Conservation (phyloP, 1,284 basidiomycete genomes). For the Malassezia japonica region DNA sequence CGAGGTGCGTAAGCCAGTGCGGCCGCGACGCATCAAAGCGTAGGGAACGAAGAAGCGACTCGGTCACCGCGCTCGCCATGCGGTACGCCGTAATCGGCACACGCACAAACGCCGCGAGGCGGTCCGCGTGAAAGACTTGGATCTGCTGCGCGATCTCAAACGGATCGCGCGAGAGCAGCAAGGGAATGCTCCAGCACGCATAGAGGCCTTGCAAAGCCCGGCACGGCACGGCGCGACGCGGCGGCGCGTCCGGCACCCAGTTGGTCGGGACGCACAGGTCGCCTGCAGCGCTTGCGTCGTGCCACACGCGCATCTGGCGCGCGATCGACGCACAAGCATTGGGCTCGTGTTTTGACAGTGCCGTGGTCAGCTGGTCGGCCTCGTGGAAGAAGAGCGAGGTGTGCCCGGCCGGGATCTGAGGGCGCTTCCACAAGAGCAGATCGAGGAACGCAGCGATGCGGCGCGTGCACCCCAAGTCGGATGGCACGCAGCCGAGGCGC, state of each 20-base stretch:
- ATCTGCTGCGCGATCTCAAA: slow-evolving; percentile 44
- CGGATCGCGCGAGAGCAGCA: slow-evolving; percentile 32
- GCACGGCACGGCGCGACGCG: background rate
- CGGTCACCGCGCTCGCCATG: slow-evolving; percentile 15
- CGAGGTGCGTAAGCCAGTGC: slow-evolving; percentile 36
- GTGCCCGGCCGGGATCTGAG: slow-evolving; percentile 3
- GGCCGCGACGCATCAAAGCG: slow-evolving; percentile 37
- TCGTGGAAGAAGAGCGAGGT: slow-evolving; percentile 3
- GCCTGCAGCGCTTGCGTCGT: background rate
- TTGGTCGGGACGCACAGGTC: slow-evolving; percentile 2
- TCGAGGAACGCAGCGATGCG: slow-evolving; percentile 11
- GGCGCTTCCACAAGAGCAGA: slow-evolving; percentile 16
- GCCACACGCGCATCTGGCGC: slow-evolving; percentile 11
- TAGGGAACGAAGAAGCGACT: slow-evolving; percentile 17
- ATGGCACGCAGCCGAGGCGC: background rate
- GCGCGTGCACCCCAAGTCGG: background rate
- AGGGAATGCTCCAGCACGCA: slow-evolving; percentile 10
- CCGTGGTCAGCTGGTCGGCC: background rate
- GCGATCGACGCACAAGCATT: background rate
- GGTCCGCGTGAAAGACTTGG: slow-evolving; percentile 34
- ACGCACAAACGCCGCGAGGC: slow-evolving; percentile 18
- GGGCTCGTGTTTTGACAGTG: background rate
- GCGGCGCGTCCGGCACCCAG: background rate
- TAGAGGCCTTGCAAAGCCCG: slow-evolving; percentile 1
- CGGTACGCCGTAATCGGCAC: slow-evolving; percentile 14